These are phyloP conservation scores for Asparagopsis taxiformis DNA, from an alignment of 31 red algal species.

Conservation along the genomic window DNA sequence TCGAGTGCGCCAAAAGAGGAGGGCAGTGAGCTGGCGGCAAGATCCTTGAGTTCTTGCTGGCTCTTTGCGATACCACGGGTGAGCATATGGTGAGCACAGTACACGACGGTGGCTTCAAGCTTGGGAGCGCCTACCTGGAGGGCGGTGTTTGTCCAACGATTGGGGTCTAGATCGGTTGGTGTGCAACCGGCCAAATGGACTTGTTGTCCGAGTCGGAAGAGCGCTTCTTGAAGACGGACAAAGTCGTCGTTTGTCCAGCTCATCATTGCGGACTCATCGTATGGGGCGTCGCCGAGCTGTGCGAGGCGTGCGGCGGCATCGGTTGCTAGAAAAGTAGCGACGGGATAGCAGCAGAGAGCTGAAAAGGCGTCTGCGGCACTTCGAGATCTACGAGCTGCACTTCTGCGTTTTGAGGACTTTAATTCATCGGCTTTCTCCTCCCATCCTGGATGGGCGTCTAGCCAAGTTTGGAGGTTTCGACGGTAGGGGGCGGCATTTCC, in stretches of 20 bases:
- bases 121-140: conserved; percentile 36
- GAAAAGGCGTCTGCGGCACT: conserved; percentile 72
- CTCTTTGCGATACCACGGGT: conserved; percentile 39
- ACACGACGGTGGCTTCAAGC: conserved; percentile 31
- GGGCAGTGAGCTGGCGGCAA: too few species aligned
- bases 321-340: conserved; percentile 28
- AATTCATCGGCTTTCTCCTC: conserved; percentile 92
- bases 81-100: conserved; percentile 56
- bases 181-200: conserved; percentile 12
- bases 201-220: conserved; percentile 78
- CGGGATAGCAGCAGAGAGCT: conserved; percentile 68
- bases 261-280: conserved; percentile 26
- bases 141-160: conserved; percentile 38
- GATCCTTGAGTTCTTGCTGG: conserved; percentile 8
- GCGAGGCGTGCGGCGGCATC: conserved; percentile 18
- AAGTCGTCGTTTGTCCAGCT: conserved; percentile 83
- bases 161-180: conserved; percentile 3
- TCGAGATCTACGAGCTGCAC: conserved; percentile 66
- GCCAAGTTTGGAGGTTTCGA: conserved; percentile 79
- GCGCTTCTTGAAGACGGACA: conserved; percentile 81
- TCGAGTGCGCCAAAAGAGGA: too few species aligned
- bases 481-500: conserved; percentile 97
- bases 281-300: conserved; percentile 9
- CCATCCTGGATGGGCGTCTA: conserved; percentile 80
- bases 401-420: conserved; percentile 89